A percentile compares a stretch with the other conserved stretches of the same genome.
phyloP scores from a whole-genome alignment of 164 flowering plant species.

The Dillenia suffruticosa region DNA sequence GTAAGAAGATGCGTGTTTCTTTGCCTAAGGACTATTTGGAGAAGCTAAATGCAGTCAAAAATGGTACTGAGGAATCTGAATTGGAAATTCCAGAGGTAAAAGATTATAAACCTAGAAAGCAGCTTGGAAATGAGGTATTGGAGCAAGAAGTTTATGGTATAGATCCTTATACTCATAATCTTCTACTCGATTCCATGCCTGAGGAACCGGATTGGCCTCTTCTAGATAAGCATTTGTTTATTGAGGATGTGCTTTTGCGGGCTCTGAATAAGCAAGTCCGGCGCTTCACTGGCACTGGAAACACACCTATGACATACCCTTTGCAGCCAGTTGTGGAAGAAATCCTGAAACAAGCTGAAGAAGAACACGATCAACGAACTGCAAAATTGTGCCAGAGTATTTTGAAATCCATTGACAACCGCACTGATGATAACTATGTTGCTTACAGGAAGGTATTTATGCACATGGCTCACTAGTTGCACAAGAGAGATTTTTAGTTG shows the following conservation, averaged over 20 bases:
- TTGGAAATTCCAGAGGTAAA: slow-evolving; percentile 98
- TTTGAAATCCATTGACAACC: slow-evolving; percentile 64
- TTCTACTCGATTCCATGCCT: slow-evolving; percentile 95
- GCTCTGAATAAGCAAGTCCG: slow-evolving; percentile 76
- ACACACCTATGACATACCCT: slow-evolving; percentile 74
- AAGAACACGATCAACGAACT: slow-evolving; percentile 39
- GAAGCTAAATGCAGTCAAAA: slow-evolving; percentile 76
- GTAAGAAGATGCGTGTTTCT: slow-evolving; percentile 85
- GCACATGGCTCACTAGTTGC: neutral
- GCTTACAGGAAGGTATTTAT: slow-evolving; percentile 85
- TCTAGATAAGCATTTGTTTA: slow-evolving; percentile 71
- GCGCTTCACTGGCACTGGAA: slow-evolving; percentile 78
- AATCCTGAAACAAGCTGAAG: slow-evolving; percentile 49
- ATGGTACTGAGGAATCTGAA: slow-evolving; percentile 81
- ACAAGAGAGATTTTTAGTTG: neutral
- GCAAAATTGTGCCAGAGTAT: slow-evolving; percentile 58
- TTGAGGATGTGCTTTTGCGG: slow-evolving; percentile 85
- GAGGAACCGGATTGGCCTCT: slow-evolving; percentile 82
- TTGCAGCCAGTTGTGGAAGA: slow-evolving; percentile 86
- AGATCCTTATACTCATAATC: slow-evolving; percentile 97
- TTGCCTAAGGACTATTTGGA: slow-evolving; percentile 94
- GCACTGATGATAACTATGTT: slow-evolving; percentile 92
- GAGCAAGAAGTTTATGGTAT: slow-evolving; percentile 99
- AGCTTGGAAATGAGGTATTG: slow-evolving; percentile 85
- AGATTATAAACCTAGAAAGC: slow-evolving; percentile 87